Evolutionary conservation across 2,329 filamentous ascomycete genomes (phyloP).

Genomic region (Fusarium hostae): DNA sequence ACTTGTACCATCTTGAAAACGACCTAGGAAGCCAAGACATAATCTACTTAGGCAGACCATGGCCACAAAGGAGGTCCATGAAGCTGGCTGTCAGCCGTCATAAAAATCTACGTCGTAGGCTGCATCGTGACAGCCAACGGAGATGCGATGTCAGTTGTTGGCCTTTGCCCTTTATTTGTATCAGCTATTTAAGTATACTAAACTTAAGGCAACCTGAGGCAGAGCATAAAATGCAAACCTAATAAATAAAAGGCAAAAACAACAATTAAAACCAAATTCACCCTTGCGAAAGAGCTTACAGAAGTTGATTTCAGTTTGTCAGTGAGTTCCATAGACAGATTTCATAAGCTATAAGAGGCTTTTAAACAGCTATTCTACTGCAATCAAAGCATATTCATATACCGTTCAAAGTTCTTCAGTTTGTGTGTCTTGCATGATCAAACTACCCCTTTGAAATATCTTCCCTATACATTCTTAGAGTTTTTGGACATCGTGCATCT

Average conservation of each 20-base stretch:
- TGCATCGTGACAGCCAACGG: neutral
- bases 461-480: neutral
- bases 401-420: neutral
- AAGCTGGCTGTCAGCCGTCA: neutral
- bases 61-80: neutral
- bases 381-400: neutral
- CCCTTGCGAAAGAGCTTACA: neutral
- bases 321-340: neutral
- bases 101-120: neutral
- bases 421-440: neutral
- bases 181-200: too few relatives aligned
- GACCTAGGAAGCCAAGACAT: neutral
- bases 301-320: neutral
- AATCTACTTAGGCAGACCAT: neutral
- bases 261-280: neutral
- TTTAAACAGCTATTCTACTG: neutral
- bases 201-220: neutral
- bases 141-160: neutral
- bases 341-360: too few relatives aligned
- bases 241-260: neutral
- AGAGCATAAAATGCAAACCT: neutral
- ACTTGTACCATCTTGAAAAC: neutral
- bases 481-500: neutral
- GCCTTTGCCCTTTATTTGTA: neutral
- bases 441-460: neutral